Percentiles rank a stretch among this genome's conserved stretches.
phyloP scores from a whole-genome alignment of 306 rosid species.

The Cucurbita argyrosperma region DNA sequence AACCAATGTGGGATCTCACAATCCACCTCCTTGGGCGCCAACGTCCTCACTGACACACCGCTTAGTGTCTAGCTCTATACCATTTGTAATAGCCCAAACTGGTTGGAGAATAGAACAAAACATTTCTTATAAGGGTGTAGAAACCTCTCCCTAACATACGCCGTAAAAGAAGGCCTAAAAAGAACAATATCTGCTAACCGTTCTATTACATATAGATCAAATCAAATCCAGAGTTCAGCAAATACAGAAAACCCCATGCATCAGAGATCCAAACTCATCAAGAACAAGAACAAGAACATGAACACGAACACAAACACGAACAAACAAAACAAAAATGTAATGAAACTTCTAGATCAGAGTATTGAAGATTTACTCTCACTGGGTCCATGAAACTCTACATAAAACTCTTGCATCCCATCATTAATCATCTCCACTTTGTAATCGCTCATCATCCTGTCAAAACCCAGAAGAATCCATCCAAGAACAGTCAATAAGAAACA shows the following conservation, averaged over 20 bases:
- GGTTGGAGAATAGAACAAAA: no score
- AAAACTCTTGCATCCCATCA: conserved; percentile 70
- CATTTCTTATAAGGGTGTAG: no score
- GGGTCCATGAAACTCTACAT: conserved; percentile 69
- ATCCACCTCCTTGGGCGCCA: no score
- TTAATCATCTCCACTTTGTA: conserved; percentile 75
- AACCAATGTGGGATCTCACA: no score
- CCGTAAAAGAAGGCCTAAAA: no score
- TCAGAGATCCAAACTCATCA: background rate
- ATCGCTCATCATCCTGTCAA: conserved; percentile 81
- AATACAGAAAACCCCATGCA: background rate
- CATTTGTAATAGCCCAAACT: no score
- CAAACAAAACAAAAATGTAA: background rate
- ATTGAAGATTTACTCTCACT: conserved; percentile 45
- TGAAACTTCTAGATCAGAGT: conserved; percentile 10
- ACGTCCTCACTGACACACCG: no score
- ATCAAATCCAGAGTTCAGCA: background rate
- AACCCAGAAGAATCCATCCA: conserved; percentile 12
- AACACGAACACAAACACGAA: background rate
- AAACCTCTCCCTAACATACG: no score
- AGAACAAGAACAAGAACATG: background rate
- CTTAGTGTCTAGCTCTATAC: no score
- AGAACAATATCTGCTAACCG: no score
- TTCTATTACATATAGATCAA: no score
- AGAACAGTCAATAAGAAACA: background rate